Percentiles rank a stretch among this genome's conserved stretches.
These are phyloP conservation scores for Akanthomyces uredinophilus DNA, from an alignment of 2,329 filamentous ascomycete genomes.

Conservation along the genomic window DNA sequence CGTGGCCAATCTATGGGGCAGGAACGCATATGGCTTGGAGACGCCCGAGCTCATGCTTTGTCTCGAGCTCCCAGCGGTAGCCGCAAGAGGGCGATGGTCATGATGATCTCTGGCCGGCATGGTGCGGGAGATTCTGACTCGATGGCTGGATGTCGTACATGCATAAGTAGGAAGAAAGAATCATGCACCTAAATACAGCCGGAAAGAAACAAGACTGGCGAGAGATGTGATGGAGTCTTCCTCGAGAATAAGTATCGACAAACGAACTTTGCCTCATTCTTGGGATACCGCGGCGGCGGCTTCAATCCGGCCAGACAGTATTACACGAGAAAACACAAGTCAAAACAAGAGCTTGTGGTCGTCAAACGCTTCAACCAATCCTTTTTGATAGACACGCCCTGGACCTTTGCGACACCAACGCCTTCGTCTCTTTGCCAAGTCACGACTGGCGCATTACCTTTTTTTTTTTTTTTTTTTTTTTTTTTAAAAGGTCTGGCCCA, in stretches of 20 bases:
- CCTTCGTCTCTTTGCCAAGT: background rate
- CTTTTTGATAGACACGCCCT: background rate
- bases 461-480: no score
- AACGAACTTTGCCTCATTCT: background rate
- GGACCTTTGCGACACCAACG: background rate
- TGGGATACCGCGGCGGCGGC: background rate
- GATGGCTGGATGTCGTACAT: background rate
- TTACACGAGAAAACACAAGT: background rate
- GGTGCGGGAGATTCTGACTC: background rate
- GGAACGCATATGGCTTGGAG: background rate
- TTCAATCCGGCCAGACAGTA: background rate
- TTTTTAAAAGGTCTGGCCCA: background rate
- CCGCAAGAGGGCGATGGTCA: background rate
- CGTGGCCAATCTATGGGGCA: background rate
- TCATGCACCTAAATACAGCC: no score
- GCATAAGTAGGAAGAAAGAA: background rate
- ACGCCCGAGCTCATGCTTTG: background rate
- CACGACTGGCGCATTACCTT: background rate
- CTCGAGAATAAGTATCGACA: background rate
- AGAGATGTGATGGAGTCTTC: background rate
- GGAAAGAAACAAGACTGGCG: background rate
- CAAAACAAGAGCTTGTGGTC: background rate
- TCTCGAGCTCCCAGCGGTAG: background rate
- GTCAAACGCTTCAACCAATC: background rate
- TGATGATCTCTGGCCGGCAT: background rate